Evolutionary conservation across 179 eudicot species (phyloP), one percentile per base, ranked within the genome.

Genomic region (Dionaea muscipula): DNA sequence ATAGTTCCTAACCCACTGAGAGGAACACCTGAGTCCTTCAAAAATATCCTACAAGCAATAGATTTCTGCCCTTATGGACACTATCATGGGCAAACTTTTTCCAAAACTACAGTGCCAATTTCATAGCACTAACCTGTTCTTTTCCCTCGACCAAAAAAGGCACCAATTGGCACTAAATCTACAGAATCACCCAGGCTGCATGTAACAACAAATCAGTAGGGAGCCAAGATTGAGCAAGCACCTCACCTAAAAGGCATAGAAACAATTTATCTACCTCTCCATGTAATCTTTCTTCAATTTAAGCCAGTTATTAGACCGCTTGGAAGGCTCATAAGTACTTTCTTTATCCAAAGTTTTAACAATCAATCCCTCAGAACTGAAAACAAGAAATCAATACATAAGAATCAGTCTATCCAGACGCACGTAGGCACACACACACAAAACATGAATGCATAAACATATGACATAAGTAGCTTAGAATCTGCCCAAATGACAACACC

Each of bases 321-420:
- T 87, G 44, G 98, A 73, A 37, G 98, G 98, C 78, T 91, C 98
- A 69, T 91, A 91, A n/a, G 98, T 91, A 53, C 95, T 94, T 62
- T 91, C 95, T 72, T 39, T 77, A 49, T 66, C 77, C 78, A 91
- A 65, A 38, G 98, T 87, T 82, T 91, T 91, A 75, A 91, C 79
- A 49, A 91, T 91, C 76, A 91, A 66, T 48, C 98, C 98, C 71
- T 91, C 98, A 52, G 78, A 86, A 66, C 95, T 90, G 81, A 59
- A 76, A 60, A 48, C 10, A 25, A 43, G 65, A 24, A 38, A 56
- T 19, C 50, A 24, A 24, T 50, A 43, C 21, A 55, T 37, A 31
- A 20, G 25, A 1, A 18, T 31, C 7, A 20, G 17, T 19, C n/a
- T n/a, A n/a, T n/a, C n/a, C n/a, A n/a, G n/a, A n/a, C n/a, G n/a